These are phyloP conservation scores for Dioszegia aurantiaca DNA, from an alignment of 768 basidiomycete species.

Conservation along the genomic window DNA sequence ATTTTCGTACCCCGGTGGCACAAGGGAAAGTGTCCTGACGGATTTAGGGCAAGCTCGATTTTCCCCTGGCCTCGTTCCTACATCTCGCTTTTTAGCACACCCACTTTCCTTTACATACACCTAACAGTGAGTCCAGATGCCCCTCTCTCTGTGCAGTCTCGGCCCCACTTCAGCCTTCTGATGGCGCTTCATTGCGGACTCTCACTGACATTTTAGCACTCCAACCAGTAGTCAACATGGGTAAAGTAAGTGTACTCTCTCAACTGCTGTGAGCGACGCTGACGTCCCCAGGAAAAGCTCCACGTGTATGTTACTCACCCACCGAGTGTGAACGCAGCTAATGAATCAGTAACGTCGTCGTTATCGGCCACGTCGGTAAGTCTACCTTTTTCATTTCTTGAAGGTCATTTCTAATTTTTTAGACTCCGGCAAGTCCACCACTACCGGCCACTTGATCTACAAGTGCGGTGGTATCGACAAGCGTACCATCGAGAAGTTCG, in stretches of 20 bases:
- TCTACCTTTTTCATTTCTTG: neutral
- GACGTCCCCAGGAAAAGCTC: slow-evolving; percentile 30
- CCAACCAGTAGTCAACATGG: slow-evolving; percentile 35
- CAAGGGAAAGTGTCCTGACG: neutral
- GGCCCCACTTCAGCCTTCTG: too few species aligned
- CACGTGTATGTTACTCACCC: slow-evolving; percentile 30
- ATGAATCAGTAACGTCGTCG: slow-evolving; percentile 53
- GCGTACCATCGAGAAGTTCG: slow-evolving; percentile 72
- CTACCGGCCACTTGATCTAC: slow-evolving; percentile 99
- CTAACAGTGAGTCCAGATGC: too few species aligned
- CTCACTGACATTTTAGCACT: slow-evolving; percentile 2
- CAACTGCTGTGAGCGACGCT: neutral
- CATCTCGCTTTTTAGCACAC: slow-evolving; percentile 15
- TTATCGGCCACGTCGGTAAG: slow-evolving; percentile 65
- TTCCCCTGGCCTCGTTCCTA: slow-evolving; percentile 5
- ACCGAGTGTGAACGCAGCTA: slow-evolving; percentile 3
- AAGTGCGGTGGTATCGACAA: slow-evolving; percentile 99
- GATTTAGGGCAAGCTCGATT: slow-evolving; percentile 4
- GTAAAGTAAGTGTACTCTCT: slow-evolving; percentile 33
- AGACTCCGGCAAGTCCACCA: slow-evolving; percentile 98
- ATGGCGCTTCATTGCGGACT: neutral
- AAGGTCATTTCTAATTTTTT: slow-evolving; percentile 56
- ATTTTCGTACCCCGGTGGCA: slow-evolving; percentile 1
- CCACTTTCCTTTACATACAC: neutral
- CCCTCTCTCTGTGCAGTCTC: too few species aligned